Base-by-base conservation (phyloP, 192 early-diverging fungal genomes). In the Gigaspora rosea region DNA sequence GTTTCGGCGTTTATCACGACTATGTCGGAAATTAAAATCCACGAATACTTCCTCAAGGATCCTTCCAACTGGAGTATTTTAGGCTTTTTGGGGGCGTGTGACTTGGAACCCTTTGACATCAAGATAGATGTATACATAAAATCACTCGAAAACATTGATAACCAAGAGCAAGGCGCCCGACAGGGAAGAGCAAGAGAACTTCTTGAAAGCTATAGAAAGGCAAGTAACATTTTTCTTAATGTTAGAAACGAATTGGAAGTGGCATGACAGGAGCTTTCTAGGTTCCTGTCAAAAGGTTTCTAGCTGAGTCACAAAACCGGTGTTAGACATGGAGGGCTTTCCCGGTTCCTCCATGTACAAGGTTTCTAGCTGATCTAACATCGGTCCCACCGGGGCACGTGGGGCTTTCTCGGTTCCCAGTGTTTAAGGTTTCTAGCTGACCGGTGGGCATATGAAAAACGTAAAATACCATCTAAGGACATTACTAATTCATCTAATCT, bases 381-480 rank as follows among this genome's bases (percentile, higher is more conserved):
- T 50, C 49, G 70, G 70, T 20, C 70, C 77, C 69, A 72, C 72
- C 41, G 70, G 59, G 70, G 51, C 77, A 71, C 56, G 47, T 73
- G 76, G 41, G 68, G 66, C 77, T 58, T 78, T 13, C 64, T 78
- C n/a, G 77, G 67, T 78, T 63, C 61, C 61, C 61, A 27, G 33
- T 63, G 61, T 61, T 63, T 63, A 63, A 63, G 61, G 61, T 63
- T 63, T 63, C 61, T 71, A 8, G 32, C 77, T 71, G 77, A 77
- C 57, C 36, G 47, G 35, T 52, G 27, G 56, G 51, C 20, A 35
- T n/a, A 57, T 41, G 36, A 64, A 41, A 10, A 27, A 49, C 9
- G 8, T 33, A 41, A 56, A 66, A 47, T 33, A 16, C n/a, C 46
- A 12, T 6, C 49, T 64, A n/a, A 66, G 62, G 20, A 56, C 36